Percentiles rank a stretch among this genome's conserved stretches.
These are phyloP conservation scores for Alloteropsis semialata DNA, from an alignment of 176 grass and related monocot species.

Conservation along the genomic window DNA sequence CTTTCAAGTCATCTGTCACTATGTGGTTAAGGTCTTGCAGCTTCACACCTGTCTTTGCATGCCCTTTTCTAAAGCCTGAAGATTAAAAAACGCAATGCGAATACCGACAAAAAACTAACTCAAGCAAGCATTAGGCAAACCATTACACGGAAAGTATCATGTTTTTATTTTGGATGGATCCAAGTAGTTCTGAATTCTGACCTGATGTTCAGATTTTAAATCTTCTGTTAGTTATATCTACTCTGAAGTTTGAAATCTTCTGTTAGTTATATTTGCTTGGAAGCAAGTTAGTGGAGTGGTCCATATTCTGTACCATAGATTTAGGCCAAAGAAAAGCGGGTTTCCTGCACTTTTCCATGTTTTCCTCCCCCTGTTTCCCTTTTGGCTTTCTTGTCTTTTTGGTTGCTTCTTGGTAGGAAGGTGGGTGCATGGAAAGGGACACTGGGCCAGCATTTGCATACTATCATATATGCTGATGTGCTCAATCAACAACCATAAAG, in stretches of 20 bases:
- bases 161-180: not conserved
- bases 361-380: slow-evolving; percentile 16
- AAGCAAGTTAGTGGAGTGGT: slow-evolving; percentile 2
- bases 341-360: slow-evolving; percentile 33
- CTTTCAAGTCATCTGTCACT: not conserved
- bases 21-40: not conserved
- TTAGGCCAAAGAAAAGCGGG: slow-evolving; percentile 15
- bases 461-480: slow-evolving; percentile 33
- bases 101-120: not conserved
- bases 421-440: slow-evolving; percentile 56
- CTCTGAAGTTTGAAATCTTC: not conserved
- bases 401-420: slow-evolving; percentile 33
- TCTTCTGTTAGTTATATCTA: slow-evolving; percentile 2
- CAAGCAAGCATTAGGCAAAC: not conserved
- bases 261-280: not conserved
- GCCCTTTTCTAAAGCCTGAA: not conserved
- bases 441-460: slow-evolving; percentile 9
- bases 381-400: slow-evolving; percentile 19
- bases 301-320: slow-evolving; percentile 14
- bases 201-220: not conserved
- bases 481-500: slow-evolving; percentile 31
- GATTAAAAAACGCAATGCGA: not conserved
- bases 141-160: not conserved
- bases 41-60: slow-evolving; percentile 7
- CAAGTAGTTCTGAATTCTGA: not conserved